These are phyloP conservation scores for Cercospora canescens DNA, from an alignment of 2,329 filamentous ascomycete species.

Conservation along the genomic window DNA sequence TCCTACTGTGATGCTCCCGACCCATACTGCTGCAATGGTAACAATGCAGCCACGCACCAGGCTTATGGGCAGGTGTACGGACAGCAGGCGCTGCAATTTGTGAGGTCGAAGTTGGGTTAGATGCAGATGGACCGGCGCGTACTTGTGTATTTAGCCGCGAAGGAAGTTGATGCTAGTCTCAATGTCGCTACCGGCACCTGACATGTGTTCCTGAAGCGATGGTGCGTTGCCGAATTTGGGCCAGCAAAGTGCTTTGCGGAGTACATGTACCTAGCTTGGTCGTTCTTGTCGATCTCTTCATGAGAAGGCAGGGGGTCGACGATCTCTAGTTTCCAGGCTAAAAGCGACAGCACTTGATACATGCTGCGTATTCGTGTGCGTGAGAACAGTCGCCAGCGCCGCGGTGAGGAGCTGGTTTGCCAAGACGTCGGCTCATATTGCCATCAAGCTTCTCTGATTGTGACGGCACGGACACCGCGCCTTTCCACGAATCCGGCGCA, in stretches of 20 bases:
- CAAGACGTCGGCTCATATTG: neutral
- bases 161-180: neutral
- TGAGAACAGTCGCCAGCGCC: too few species aligned
- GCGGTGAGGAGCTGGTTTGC: neutral
- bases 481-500: neutral
- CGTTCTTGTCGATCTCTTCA: neutral
- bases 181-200: neutral
- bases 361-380: neutral
- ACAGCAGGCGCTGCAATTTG: slow-evolving; percentile 58
- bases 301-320: neutral
- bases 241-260: neutral
- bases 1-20: slow-evolving; percentile 61
- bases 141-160: neutral
- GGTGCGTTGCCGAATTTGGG: neutral
- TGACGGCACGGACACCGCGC: neutral
- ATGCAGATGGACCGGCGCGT: neutral
- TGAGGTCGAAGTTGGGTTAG: slow-evolving; percentile 52
- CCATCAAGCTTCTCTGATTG: neutral
- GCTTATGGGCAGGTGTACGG: slow-evolving; percentile 64
- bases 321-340: neutral
- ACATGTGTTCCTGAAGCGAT: neutral
- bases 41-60: slow-evolving; percentile 60
- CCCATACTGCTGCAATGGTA: slow-evolving; percentile 64
- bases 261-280: neutral
- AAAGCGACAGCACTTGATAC: neutral